Base-by-base conservation (phyloP, 208 protist species). In the Trypanosoma scelopori region DNA sequence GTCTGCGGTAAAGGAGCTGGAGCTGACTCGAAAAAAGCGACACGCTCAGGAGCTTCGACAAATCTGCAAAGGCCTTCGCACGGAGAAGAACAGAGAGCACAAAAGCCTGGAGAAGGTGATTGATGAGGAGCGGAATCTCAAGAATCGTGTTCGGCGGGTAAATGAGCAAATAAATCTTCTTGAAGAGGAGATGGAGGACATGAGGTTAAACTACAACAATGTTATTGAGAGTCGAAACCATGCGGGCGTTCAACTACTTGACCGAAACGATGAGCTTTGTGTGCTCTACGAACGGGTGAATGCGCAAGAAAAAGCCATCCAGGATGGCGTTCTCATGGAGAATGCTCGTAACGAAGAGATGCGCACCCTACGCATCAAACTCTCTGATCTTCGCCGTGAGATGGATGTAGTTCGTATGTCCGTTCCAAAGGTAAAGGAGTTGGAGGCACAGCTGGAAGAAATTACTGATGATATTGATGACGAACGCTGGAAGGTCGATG, bases 171-270 rank as follows among this genome's bases (percentile, higher is more conserved):
- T 98, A 69, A 82, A 91, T 22, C 62, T 67, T 16, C 65, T 88
- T 5, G 94, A 98, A 67, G 81, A 94, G 43, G 84, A 85, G 16
- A 98, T 98, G 93, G 53, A 81, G 0, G 72, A 69, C 39, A 74
- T 98, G n/a, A 92, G 91, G 64, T 39, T 65, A 25, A 60, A 45
- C 28, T 99, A 98, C 75, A 87, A 95, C 63, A 48, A 72, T 1
- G 86, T 89, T 13, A 80, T 98, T 22, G 94, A 98, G 66, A 83
- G 75, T 16, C 81, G 97, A 60, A 98, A 98, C 68, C 84, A 92
- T 65, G 85, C 91, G 45, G 97, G 97, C n/a, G 85, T 99, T 42
- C 94, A 98, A 71, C 80, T 99, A 32, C 95, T 99, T 70, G 97
- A 99, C 71, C 82, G 95, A 43, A 98, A 98, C 74, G 96, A 98